phyloP scores from a whole-genome alignment of 2,329 filamentous ascomycete species.

The Scopulariopsis brevicaulis region DNA sequence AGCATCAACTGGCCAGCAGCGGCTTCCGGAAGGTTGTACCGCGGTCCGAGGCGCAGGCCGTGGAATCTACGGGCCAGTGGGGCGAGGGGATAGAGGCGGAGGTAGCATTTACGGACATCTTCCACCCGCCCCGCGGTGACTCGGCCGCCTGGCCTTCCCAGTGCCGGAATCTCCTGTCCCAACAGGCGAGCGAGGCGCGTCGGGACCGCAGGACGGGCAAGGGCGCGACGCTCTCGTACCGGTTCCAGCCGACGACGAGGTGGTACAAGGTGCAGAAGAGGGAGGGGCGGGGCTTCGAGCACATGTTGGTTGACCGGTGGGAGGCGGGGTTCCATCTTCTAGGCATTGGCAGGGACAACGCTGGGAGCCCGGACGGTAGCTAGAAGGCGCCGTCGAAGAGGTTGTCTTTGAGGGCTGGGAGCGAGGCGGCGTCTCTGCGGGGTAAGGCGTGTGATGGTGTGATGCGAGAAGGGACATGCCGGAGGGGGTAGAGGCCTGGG shows the following conservation, averaged over 20 bases:
- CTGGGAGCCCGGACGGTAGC: neutral
- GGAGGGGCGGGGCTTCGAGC: conserved; percentile 36
- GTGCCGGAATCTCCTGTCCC: neutral
- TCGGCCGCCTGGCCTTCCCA: neutral
- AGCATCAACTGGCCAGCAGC: neutral
- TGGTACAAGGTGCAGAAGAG: conserved; percentile 38
- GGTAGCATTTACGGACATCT: neutral
- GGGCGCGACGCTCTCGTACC: conserved; percentile 20
- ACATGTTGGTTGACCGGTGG: conserved; percentile 34
- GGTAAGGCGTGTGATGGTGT: too few species aligned
- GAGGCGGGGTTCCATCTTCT: conserved; percentile 11
- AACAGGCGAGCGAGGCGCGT: neutral
- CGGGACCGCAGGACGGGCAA: neutral
- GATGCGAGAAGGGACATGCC: too few species aligned
- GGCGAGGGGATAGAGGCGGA: neutral
- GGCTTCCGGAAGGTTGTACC: neutral
- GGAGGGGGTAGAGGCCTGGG: too few species aligned
- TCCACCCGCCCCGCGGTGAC: conserved; percentile 1
- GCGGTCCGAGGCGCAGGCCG: neutral
- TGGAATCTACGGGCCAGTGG: neutral
- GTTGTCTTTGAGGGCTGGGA: neutral
- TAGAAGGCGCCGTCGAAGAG: neutral
- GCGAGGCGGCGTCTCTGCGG: neutral
- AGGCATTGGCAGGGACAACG: neutral
- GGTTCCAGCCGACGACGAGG: conserved; percentile 32